Evolutionary conservation across 2,329 filamentous ascomycete genomes (phyloP), one percentile per base, ranked within the genome.

Genomic region (Zasmidium cellare): DNA sequence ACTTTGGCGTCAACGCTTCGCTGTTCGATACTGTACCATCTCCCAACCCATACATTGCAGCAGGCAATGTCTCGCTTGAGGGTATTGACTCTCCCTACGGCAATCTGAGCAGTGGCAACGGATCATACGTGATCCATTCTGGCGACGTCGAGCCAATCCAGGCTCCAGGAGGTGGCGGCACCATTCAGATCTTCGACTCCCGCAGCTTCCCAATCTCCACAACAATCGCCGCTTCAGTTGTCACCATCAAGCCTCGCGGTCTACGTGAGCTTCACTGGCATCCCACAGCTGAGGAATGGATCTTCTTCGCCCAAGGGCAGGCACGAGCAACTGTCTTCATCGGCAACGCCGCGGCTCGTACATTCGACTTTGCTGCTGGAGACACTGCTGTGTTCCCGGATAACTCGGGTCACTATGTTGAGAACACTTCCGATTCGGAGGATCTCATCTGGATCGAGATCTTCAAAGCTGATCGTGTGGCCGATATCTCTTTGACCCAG

Each of bases 241-340:
- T 90, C 1, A 82, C 81, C 0, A 77, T 90, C 9, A 80, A 87
- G 73, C 87, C 87, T 0, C 80, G 80, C 41, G 86, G 80, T 1
- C 72, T 90, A 44, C 76, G 87, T 24, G 87, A 89, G 73, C 74
- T 89, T 25, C 86, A 89, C 67, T 89, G 87, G 87, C 86, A 88
- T 69, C 86, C 86, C 1, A 62, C 46, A 9, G 57, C 53, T 20
- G 84, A 88, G 65, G 87, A 89, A 70, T 89, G 87, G 87, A 72
- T 89, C 2, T 89, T 88, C 73, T 89, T 90, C 75, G 84, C 87
- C 69, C 76, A 82, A 58, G 87, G 86, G 22, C 72, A 79, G 66
- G 75, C 79, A 12, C 81, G 82, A 23, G 86, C 86, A 0, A 88
- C 85, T 0, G 83, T 87, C 2, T 89, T 88, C 69, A 83, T 84